phyloP scores from a whole-genome alignment of 1,139 yeast genomes.

The Suhomyces choctaworum region DNA sequence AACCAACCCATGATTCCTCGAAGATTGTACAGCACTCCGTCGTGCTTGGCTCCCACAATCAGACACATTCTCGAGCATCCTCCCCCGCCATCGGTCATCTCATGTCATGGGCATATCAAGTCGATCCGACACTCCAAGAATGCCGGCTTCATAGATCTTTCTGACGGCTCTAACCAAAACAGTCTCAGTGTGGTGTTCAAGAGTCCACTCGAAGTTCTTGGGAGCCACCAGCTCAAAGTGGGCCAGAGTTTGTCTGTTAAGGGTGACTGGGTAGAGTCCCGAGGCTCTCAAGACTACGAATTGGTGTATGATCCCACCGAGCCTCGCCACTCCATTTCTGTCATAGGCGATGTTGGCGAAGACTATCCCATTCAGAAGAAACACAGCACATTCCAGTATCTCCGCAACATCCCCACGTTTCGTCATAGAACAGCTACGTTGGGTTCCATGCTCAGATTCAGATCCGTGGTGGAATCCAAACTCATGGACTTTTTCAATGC shows the following conservation, averaged over 20 bases:
- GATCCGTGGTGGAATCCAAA: slow-evolving; percentile 64
- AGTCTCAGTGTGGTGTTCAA: slow-evolving; percentile 60
- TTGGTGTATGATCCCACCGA: slow-evolving; percentile 28
- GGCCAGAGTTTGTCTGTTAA: slow-evolving; percentile 43
- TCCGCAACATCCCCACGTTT: slow-evolving; percentile 71
- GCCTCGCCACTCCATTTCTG: slow-evolving; percentile 22
- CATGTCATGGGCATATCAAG: slow-evolving; percentile 69
- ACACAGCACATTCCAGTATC: slow-evolving; percentile 59
- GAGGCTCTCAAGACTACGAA: slow-evolving; percentile 37
- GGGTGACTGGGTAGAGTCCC: slow-evolving; percentile 36
- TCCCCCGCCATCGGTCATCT: slow-evolving; percentile 24
- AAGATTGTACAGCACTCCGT: slow-evolving; percentile 1
- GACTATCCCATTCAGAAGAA: slow-evolving; percentile 85
- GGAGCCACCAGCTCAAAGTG: slow-evolving; percentile 45
- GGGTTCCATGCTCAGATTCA: slow-evolving; percentile 65
- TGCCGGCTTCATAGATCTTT: slow-evolving; percentile 73
- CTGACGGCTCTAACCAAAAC: slow-evolving; percentile 68
- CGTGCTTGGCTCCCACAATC: slow-evolving; percentile 27
- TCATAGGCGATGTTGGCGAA: slow-evolving; percentile 57
- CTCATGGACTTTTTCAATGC: slow-evolving; percentile 55
- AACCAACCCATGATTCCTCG: neutral
- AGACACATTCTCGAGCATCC: slow-evolving; percentile 34
- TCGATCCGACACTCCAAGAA: slow-evolving; percentile 72
- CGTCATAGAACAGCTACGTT: slow-evolving; percentile 73
- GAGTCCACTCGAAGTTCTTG: slow-evolving; percentile 40